Evolutionary conservation across 176 grass and related monocot genomes (phyloP).

Genomic region (Phoenix dactylifera): DNA sequence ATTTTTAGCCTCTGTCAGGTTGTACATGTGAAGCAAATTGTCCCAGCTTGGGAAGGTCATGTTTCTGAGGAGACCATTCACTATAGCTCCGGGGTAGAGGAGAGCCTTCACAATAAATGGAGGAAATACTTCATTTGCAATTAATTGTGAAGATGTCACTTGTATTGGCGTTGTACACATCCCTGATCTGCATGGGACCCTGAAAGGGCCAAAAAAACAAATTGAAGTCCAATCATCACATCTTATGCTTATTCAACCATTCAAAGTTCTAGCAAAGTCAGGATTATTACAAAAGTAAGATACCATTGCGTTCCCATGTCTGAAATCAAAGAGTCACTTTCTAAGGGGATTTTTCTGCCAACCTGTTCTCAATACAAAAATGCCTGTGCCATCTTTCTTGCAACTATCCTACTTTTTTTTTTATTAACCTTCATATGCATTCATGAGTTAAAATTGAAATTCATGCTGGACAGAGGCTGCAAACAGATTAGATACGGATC

Average conservation of each 20-base stretch:
- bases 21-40: slow-evolving; percentile 67
- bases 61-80: slow-evolving; percentile 35
- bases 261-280: not conserved
- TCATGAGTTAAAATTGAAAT: too few species aligned
- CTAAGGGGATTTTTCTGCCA: too few species aligned
- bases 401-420: too few species aligned
- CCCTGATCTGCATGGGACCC: slow-evolving; percentile 90
- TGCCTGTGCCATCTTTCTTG: too few species aligned
- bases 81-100: slow-evolving; percentile 72
- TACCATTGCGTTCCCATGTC: too few species aligned
- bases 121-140: slow-evolving; percentile 85
- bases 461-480: too few species aligned
- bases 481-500: too few species aligned
- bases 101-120: slow-evolving; percentile 64
- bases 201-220: slow-evolving; percentile 29
- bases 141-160: slow-evolving; percentile 76
- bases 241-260: not conserved
- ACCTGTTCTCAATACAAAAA: too few species aligned
- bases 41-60: slow-evolving; percentile 57
- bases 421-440: too few species aligned
- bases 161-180: slow-evolving; percentile 90
- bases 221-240: slow-evolving; percentile 4
- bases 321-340: too few species aligned
- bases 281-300: too few species aligned
- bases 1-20: slow-evolving; percentile 74